Percentiles rank a stretch among this genome's conserved stretches.
Evolutionary conservation across 495 filamentous ascomycete species (phyloP).

Genomic region (Penicillium macrosclerotiorum): DNA sequence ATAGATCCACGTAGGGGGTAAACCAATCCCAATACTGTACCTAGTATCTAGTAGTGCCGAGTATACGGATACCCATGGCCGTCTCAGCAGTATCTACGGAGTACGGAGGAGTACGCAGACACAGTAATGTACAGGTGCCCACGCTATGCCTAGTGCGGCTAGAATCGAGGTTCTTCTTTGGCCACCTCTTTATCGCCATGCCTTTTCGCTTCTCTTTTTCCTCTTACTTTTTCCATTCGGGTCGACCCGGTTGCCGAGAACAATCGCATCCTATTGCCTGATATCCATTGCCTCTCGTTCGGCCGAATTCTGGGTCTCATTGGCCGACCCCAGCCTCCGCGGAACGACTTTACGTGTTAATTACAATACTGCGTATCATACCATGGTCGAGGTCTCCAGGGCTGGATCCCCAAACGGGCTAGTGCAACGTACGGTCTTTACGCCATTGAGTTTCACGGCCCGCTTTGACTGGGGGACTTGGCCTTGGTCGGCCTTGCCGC

Average conservation of each 20-base stretch:
- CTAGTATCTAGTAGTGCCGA: no score
- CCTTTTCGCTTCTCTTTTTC: background rate
- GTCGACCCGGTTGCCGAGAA: background rate
- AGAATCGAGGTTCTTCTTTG: no score
- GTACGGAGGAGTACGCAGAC: no score
- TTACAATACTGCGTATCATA: background rate
- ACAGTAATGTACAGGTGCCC: no score
- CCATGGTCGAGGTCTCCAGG: no score
- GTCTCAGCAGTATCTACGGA: no score
- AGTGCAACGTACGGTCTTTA: background rate
- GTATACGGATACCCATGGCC: no score
- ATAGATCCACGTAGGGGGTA: no score
- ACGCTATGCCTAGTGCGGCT: background rate
- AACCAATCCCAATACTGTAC: no score
- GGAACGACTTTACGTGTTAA: background rate
- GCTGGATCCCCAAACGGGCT: background rate
- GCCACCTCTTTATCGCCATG: no score
- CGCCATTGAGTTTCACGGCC: background rate
- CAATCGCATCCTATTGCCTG: background rate
- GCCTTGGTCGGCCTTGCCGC: conserved; percentile 8
- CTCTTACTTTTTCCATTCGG: background rate
- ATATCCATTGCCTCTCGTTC: conserved; percentile 1
- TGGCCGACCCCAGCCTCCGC: background rate
- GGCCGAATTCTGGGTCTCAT: background rate
- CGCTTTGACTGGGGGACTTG: background rate